Conservation (phyloP, 805 yeast species). For the Tetrapisispora phaffii region DNA sequence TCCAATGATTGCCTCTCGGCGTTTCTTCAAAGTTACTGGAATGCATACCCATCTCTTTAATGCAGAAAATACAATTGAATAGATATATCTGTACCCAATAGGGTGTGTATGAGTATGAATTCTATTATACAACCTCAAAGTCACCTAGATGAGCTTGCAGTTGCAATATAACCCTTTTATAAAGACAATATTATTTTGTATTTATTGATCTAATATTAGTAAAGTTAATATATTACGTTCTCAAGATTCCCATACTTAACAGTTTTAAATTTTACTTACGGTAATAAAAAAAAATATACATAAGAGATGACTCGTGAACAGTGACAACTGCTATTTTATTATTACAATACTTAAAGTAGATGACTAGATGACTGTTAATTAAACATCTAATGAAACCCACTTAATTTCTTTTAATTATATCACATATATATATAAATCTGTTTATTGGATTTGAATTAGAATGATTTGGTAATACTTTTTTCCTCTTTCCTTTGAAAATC, state of each 20-base stretch:
- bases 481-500: not conserved
- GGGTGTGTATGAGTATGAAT: not conserved
- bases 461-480: no score
- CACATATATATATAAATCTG: no score
- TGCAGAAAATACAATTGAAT: not conserved
- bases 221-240: no score
- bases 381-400: no score
- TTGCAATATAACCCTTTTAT: no score
- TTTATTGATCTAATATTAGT: no score
- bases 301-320: not conserved
- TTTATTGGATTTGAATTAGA: no score
- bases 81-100: not conserved
- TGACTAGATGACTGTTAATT: not conserved
- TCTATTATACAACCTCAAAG: no score
- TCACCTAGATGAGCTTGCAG: no score
- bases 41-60: not conserved
- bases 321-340: not conserved
- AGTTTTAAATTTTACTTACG: not conserved
- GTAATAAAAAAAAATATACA: no score
- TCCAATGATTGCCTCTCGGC: slow-evolving; percentile 27
- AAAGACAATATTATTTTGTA: no score
- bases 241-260: not conserved
- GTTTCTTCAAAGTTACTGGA: slow-evolving; percentile 10
- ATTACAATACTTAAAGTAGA: not conserved
- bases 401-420: not conserved